phyloP scores from a whole-genome alignment of 1,139 yeast genomes.

The Suhomyces panamericanus region DNA sequence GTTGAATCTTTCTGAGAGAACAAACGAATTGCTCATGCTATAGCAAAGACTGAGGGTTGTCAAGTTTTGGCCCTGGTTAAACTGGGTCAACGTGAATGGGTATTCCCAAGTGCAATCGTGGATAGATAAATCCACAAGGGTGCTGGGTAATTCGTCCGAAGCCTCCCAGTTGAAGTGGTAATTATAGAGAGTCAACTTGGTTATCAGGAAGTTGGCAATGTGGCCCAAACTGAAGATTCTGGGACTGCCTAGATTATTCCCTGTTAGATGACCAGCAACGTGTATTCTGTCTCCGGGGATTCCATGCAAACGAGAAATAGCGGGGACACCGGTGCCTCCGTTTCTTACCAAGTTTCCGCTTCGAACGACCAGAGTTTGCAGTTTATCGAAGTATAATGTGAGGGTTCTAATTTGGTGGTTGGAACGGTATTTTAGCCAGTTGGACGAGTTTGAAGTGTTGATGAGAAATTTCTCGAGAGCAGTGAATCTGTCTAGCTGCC shows the following conservation, averaged over 20 bases:
- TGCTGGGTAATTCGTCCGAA: constrained; percentile 9
- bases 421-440: constrained; percentile 43
- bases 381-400: constrained; percentile 23
- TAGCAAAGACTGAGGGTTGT: constrained; percentile 28
- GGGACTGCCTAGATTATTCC: constrained; percentile 16
- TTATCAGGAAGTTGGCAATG: constrained; percentile 27
- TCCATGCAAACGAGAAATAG: background rate
- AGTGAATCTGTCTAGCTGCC: constrained; percentile 23
- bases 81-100: constrained; percentile 38
- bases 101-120: constrained; percentile 47
- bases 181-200: constrained; percentile 25
- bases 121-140: constrained; percentile 20
- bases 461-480: constrained; percentile 25
- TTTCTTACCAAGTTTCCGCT: constrained; percentile 6
- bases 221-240: constrained; percentile 37
- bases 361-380: constrained; percentile 7
- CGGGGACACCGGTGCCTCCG: background rate
- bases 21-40: constrained; percentile 31
- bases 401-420: constrained; percentile 22
- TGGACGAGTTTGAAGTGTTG: constrained; percentile 39
- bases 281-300: constrained; percentile 11
- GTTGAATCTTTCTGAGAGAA: constrained; percentile 39
- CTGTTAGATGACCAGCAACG: constrained; percentile 11
- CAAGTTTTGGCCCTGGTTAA: constrained; percentile 30
- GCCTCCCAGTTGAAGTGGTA: constrained; percentile 39